Base-by-base conservation (phyloP, 1,139 yeast genomes). In the Meyerozyma athensensis region DNA sequence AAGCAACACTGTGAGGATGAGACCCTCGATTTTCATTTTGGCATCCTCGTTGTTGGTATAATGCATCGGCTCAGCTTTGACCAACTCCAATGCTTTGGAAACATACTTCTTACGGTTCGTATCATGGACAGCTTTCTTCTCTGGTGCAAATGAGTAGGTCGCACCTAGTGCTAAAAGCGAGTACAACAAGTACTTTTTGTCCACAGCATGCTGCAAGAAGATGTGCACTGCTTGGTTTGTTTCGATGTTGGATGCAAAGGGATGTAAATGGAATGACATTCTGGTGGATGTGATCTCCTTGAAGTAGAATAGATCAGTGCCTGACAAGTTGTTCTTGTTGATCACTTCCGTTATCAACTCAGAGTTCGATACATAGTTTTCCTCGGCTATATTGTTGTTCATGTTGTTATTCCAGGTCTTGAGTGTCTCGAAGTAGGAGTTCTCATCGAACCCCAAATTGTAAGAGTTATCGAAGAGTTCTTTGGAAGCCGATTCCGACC, bases 11-110 rank as follows among this genome's bases (percentile, higher is more conserved):
- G 53, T 49, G 17, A 48, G 36, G 13, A 48, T 42, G 14, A 49
- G 38, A 19, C 50, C 52, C 38, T 49, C 53, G 31, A 49, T 45
- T 36, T 47, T 43, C 42, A 48, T 36, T 12, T 46, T 46, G 20
- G 43, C 38, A 35, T 42, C 36, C 16, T 42, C 45, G 26, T 47
- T 39, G 36, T 38, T 40, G 12, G 35, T 42, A 26, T 47, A 33
- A 37, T 45, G 47, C 20, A 43, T 41, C 24, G 47, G 47, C 7
- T 48, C 51, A 17, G 41, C 41, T 35, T 45, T 50, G 4, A 49
- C 35, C 18, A 47, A 42, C 19, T 43, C 35, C 48, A 47, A 45
- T 39, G 51, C 46, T n/a, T 43, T 42, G 13, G 47, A 37, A 8
- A 47, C 43, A 33, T 39, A 47, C 26, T 45, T 43, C 13, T 44